Evolutionary conservation across 441 rosid genomes (phyloP), one percentile per base, ranked within the genome.

Genomic region (Biscutella laevigata): DNA sequence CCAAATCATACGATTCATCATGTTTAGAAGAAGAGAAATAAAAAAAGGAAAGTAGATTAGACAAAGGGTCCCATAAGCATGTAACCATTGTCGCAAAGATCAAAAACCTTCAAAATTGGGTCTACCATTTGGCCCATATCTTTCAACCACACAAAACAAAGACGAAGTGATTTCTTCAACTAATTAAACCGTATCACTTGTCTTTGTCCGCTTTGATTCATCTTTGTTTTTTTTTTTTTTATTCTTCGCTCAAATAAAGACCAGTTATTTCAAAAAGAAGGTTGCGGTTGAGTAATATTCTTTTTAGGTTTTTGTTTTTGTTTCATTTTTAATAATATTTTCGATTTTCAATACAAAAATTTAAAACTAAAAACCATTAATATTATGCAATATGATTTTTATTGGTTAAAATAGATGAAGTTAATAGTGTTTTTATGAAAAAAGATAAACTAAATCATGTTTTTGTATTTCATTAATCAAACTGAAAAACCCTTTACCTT

Each of bases 121-220:
- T 33, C 68, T 32, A 64, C 57, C 19, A 57, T 64, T 56, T 34
- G 51, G 62, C 39, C 52, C 62, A 48, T 39, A 26, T 48, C 34
- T 40, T 57, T 64, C 58, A 56, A 40, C 62, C 68, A 62, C 67
- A 55, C 6, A 21, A 20, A 53, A 19, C 36, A 43, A 46, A 40
- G 61, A 63, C 43, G 40, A 38, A 54, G 57, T 55, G 2, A 33
- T 63, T 33, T 56, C n/a, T n/a, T 51, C 62, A 64, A 64, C 62
- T 64, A 56, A 32, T 64, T 55, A 56, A 64, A 64, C 68, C 44
- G 39, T 46, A 21, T 38, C 68, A 24, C 47, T 64, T 39, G 57
- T 39, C 8, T 47, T 55, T 39, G 62, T 55, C 68, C 38, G 47
- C 62, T 63, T n/a, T n/a, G n/a, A n/a, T n/a, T 47, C 62, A 5